Conservation (phyloP, 768 basidiomycete genomes). For the Zangia roseola region DNA sequence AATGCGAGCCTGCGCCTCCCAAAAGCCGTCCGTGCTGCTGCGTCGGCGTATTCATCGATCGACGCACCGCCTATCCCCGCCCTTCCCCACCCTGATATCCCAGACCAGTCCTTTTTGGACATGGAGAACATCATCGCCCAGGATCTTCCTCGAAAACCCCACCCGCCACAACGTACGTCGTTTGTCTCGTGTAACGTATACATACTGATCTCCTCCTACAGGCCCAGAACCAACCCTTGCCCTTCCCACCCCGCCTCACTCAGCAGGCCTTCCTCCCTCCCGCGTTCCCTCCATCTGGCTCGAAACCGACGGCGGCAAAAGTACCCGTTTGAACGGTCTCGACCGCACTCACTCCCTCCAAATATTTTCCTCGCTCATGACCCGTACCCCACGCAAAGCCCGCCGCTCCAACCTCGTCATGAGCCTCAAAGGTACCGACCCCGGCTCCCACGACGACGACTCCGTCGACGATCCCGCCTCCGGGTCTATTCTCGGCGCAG, state of each 20-base stretch:
- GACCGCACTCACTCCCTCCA: conserved; percentile 23
- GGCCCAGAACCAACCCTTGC: conserved; percentile 14
- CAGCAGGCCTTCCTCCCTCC: conserved; percentile 18
- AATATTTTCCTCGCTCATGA: conserved; percentile 17
- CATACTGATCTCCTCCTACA: background rate
- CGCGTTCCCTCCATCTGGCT: conserved; percentile 52
- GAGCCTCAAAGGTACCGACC: conserved; percentile 17
- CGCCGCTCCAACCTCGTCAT: conserved; percentile 30
- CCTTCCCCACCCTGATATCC: conserved; percentile 15
- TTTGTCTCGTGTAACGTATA: background rate
- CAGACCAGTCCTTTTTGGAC: conserved; percentile 33
- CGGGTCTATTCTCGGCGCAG: background rate
- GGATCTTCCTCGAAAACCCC: conserved; percentile 28
- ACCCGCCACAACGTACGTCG: conserved; percentile 18
- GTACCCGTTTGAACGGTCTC: conserved; percentile 12
- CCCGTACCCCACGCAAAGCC: background rate
- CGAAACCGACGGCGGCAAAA: conserved; percentile 36
- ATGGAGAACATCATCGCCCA: conserved; percentile 30
- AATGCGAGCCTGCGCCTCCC: conserved; percentile 67
- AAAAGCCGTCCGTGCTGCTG: conserved; percentile 28
- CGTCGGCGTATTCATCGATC: conserved; percentile 35
- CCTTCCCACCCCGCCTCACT: conserved; percentile 23
- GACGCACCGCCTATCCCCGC: conserved; percentile 32
- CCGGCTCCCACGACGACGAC: background rate
- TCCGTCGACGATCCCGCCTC: background rate